Percentiles rank a stretch among this genome's conserved stretches.
phyloP scores from a whole-genome alignment of 768 basidiomycete species.

The Mycena kentingensis region DNA sequence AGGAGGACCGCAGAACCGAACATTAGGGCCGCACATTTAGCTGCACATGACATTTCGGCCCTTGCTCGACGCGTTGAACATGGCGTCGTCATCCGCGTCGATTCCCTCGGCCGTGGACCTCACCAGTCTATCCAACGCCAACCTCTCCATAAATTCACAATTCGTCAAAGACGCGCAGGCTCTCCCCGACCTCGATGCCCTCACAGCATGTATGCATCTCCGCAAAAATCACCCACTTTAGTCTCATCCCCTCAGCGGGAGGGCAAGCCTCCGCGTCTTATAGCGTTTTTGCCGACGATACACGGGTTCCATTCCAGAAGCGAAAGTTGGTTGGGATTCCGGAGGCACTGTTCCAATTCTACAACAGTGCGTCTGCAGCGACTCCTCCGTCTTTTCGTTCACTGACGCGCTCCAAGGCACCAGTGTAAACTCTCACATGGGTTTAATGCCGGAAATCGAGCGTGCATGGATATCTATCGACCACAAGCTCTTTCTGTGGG shows the following conservation, averaged over 20 bases:
- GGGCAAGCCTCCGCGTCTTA: conserved; percentile 75
- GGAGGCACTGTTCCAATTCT: conserved; percentile 76
- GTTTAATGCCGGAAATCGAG: conserved; percentile 89
- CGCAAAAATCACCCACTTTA: conserved; percentile 1
- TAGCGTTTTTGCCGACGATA: conserved; percentile 76
- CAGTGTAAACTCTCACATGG: conserved; percentile 80
- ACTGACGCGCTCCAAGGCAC: conserved; percentile 44
- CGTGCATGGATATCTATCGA: conserved; percentile 95
- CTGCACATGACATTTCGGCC: background rate
- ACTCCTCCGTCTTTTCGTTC: background rate
- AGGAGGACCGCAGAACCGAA: too few relatives aligned
- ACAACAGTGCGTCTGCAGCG: conserved; percentile 57
- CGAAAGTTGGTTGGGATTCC: conserved; percentile 75
- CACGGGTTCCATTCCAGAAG: conserved; percentile 79
- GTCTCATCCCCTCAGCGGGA: conserved; percentile 46
- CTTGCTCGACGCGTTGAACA: conserved; percentile 8
- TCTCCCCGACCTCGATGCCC: conserved; percentile 73
- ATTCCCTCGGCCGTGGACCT: conserved; percentile 56
- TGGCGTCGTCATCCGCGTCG: conserved; percentile 15
- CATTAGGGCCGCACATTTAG: too few relatives aligned
- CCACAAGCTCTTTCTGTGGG: conserved; percentile 94
- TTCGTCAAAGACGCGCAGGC: conserved; percentile 72
- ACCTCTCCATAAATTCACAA: conserved; percentile 65
- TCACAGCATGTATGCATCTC: conserved; percentile 54
- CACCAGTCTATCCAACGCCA: conserved; percentile 62